Base-by-base conservation (phyloP, 2,329 filamentous ascomycete species). In the Xylaria sp. region DNA sequence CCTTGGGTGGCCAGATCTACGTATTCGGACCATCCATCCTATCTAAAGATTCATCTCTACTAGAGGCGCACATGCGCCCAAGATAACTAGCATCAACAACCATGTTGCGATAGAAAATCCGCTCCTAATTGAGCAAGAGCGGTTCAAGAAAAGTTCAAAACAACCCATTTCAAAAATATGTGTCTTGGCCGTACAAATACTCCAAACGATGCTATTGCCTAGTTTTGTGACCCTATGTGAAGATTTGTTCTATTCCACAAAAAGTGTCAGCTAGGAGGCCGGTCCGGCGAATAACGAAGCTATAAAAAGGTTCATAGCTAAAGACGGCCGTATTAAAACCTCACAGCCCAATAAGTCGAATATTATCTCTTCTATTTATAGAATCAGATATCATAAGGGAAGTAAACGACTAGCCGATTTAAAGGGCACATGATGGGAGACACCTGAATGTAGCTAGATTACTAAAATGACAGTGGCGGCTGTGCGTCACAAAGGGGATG, bases 1-100 rank as follows among this genome's bases (percentile, higher is more conserved):
- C 47, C 55, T 64, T 63, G 69, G 69, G 66, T 63, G 66, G 64
- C 63, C 63, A 66, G 51, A 61, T 63, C 63, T 50, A 51, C 42
- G 34, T 54, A 27, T 69, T 64, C 34, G 65, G 55, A 65, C 47
- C 51, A 59, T 59, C 21, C 58, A 55, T 59, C 48, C 27, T 58
- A 59, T 55, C 32, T 54, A 55, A 36, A 48, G 58, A 51, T 57
- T 51, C 61, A 62, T 62, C 24, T 65, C 62, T 70, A 59, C 48
- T 65, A 70, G 58, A 24, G 9, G 19, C 9, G 64, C 67, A 53
- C 30, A 45, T 61, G 64, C 56, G 55, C 59, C 51, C 63, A 19
- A 64, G 57, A 65, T 65, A 68, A 54, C 32, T 65, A 58, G 39
- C 61, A 63, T 61, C 61, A 57, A 17, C 30, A 34, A 61, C 58